Evolutionary conservation across 208 protist species (phyloP).

Genomic region (Leishmania mexicana): DNA sequence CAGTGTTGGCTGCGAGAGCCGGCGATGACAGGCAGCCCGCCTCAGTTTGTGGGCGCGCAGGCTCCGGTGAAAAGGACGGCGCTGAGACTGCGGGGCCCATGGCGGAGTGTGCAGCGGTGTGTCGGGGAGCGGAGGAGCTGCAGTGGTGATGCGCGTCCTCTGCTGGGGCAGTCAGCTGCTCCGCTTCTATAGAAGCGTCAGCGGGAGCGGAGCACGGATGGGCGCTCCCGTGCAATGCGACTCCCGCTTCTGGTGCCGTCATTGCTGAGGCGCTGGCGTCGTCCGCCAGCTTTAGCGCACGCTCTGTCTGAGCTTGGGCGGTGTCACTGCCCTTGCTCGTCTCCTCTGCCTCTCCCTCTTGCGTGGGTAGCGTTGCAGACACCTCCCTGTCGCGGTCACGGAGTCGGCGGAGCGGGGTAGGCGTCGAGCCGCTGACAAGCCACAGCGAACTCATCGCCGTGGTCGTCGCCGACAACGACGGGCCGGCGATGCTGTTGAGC

Average conservation of each 20-base stretch:
- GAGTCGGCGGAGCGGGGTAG: conserved; percentile 44
- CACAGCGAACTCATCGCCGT: conserved; percentile 40
- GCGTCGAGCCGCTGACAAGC: conserved; percentile 54
- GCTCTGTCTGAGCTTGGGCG: neutral
- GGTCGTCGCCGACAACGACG: conserved; percentile 7
- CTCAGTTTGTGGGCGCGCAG: conserved; percentile 2
- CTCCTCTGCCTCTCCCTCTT: neutral
- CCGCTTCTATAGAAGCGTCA: neutral
- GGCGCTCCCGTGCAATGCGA: neutral
- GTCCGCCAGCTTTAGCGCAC: neutral
- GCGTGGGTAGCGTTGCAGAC: neutral
- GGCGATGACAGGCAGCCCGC: neutral
- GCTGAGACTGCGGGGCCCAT: neutral
- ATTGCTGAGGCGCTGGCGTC: neutral
- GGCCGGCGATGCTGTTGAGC: neutral
- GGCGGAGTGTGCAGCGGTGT: neutral
- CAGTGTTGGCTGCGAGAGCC: neutral
- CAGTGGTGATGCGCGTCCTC: neutral
- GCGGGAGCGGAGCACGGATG: neutral
- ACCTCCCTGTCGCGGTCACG: conserved; percentile 9
- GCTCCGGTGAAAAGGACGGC: conserved; percentile 13
- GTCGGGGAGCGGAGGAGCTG: neutral
- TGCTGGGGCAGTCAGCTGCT: neutral
- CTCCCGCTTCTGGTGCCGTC: neutral
- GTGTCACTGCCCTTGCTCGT: neutral